Evolutionary conservation across 2,329 filamentous ascomycete genomes (phyloP).

Genomic region (Cladosporium phlei): DNA sequence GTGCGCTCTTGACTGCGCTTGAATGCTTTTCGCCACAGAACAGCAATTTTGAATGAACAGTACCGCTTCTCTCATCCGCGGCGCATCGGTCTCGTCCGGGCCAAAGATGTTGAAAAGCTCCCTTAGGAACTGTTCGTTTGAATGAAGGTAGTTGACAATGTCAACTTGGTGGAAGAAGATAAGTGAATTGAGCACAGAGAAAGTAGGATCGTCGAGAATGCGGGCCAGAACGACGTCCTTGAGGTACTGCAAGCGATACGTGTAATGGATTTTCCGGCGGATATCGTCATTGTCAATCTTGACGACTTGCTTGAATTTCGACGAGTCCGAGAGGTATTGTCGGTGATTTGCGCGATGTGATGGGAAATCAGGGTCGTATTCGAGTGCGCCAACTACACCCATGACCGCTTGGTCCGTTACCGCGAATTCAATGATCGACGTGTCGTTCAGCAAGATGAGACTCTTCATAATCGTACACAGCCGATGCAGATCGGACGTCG

Average conservation of each 20-base stretch:
- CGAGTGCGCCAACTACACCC: constrained; percentile 89
- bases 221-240: constrained; percentile 97
- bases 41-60: constrained; percentile 97
- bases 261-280: constrained; percentile 88
- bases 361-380: constrained; percentile 97
- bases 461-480: constrained; percentile 98
- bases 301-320: constrained; percentile 93
- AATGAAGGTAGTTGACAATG: constrained; percentile 91
- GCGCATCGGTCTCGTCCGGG: constrained; percentile 54
- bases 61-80: constrained; percentile 87
- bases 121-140: constrained; percentile 69
- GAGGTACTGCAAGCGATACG: constrained; percentile 90
- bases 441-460: constrained; percentile 91
- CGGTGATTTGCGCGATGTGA: constrained; percentile 96
- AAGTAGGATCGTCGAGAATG: constrained; percentile 95
- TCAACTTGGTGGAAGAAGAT: constrained; percentile 99
- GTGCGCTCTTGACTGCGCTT: constrained; percentile 71
- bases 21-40: constrained; percentile 87
- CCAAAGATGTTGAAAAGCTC: constrained; percentile 86
- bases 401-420: constrained; percentile 85
- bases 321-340: constrained; percentile 82
- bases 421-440: constrained; percentile 85
- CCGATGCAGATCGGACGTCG: constrained; percentile 76
- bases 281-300: constrained; percentile 79
- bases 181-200: constrained; percentile 92